Conservation (phyloP, 2,329 filamentous ascomycete species). For the Botrytis medusae region DNA sequence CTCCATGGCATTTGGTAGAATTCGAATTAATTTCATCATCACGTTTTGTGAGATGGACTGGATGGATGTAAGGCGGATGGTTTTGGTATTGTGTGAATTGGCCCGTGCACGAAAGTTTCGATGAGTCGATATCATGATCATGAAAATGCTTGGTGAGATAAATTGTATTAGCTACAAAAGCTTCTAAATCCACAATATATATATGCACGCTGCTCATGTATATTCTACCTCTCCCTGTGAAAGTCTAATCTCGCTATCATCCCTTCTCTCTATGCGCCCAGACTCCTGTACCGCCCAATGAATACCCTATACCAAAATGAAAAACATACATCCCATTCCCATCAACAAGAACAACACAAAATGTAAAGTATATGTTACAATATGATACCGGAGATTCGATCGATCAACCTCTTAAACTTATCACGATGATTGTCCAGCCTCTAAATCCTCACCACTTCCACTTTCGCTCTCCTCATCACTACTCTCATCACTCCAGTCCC, state of each 20-base stretch:
- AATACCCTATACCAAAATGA: not conserved
- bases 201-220: not conserved
- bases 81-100: not conserved
- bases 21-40: not conserved
- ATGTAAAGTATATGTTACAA: not conserved
- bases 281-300: not conserved
- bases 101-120: not conserved
- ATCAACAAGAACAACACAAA: not conserved
- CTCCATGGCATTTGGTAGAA: not conserved
- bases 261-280: not conserved
- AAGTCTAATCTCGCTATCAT: not conserved
- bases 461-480: conserved; percentile 31
- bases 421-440: not conserved
- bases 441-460: not conserved
- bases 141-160: not conserved
- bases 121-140: not conserved
- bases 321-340: too few relatives aligned
- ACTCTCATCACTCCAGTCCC: conserved; percentile 35
- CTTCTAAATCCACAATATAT: not conserved
- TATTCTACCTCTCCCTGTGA: not conserved
- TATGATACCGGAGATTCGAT: not conserved
- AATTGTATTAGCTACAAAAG: not conserved
- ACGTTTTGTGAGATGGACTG: not conserved
- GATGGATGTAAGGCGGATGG: not conserved
- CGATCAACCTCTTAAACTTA: not conserved